Conservation (phyloP, 1,284 basidiomycete genomes). For the Papiliotrema terrestris region DNA sequence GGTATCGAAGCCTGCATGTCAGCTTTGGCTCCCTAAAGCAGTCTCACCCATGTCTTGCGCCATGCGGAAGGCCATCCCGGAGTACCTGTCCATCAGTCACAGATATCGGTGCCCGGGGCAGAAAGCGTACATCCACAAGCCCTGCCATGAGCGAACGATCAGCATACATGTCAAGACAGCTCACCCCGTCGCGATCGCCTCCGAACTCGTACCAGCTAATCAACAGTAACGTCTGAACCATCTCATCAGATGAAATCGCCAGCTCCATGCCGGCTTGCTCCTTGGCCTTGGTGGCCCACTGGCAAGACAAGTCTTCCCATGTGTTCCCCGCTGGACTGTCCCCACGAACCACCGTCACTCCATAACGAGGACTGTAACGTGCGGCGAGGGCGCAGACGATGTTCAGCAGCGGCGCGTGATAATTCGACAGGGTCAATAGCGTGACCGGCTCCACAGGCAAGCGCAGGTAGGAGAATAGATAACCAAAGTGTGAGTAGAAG, state of each 20-base stretch:
- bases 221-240: constrained; percentile 15
- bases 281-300: constrained; percentile 19
- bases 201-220: constrained; percentile 26
- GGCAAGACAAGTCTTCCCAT: not conserved
- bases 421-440: not conserved
- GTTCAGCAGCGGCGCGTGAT: constrained; percentile 12
- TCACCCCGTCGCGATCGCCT: constrained; percentile 18
- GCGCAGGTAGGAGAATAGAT: constrained; percentile 17
- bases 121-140: constrained; percentile 19
- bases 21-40: not conserved
- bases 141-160: constrained; percentile 5
- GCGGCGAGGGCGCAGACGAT: constrained; percentile 18
- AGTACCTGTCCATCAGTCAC: constrained; percentile 11
- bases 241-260: constrained; percentile 9
- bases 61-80: constrained; percentile 23
- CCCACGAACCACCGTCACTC: not conserved
- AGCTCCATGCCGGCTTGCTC: constrained; percentile 11
- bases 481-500: constrained; percentile 16
- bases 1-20: not conserved
- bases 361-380: constrained; percentile 10
- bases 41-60: constrained; percentile 18
- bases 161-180: not conserved
- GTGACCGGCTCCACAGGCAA: not conserved
- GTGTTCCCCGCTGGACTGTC: not conserved
- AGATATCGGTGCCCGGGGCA: not conserved